These are phyloP conservation scores for Coprinopsis sp. DNA, from an alignment of 768 basidiomycete species.

Conservation along the genomic window DNA sequence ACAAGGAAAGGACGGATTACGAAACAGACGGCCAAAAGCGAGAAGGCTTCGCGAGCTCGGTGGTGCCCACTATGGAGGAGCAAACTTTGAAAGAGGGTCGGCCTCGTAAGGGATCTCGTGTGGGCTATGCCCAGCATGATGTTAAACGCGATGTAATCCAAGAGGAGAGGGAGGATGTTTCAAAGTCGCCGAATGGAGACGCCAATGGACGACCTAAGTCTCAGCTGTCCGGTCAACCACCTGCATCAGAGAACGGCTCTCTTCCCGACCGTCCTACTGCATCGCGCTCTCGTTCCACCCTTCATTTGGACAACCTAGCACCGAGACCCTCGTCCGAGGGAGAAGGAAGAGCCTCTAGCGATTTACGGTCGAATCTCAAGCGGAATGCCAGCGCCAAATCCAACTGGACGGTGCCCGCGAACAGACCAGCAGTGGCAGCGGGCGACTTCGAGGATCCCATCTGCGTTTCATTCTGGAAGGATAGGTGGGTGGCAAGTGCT, in stretches of 20 bases:
- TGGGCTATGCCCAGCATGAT: slow-evolving; percentile 2
- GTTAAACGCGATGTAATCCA: slow-evolving; percentile 6
- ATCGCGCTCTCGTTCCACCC: slow-evolving; percentile 24
- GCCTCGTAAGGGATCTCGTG: slow-evolving; percentile 29
- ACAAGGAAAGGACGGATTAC: slow-evolving; percentile 49
- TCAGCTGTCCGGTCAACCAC: not conserved
- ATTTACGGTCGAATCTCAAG: slow-evolving; percentile 46
- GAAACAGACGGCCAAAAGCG: slow-evolving; percentile 46
- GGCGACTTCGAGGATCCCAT: slow-evolving; percentile 87
- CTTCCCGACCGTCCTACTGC: not conserved
- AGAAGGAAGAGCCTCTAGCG: slow-evolving; percentile 42
- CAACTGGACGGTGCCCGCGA: slow-evolving; percentile 62
- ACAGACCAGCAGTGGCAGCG: slow-evolving; percentile 68
- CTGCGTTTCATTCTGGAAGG: slow-evolving; percentile 82
- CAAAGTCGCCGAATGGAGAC: too few relatives aligned
- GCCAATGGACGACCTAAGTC: too few relatives aligned
- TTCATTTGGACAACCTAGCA: slow-evolving; percentile 40
- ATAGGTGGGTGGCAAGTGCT: slow-evolving; percentile 84
- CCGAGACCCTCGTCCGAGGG: slow-evolving; percentile 44
- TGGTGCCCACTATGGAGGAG: slow-evolving; percentile 70
- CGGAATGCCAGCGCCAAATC: slow-evolving; percentile 52
- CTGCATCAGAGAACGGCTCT: not conserved
- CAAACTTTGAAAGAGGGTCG: slow-evolving; percentile 50
- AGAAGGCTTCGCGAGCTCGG: slow-evolving; percentile 55
- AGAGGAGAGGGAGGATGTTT: slow-evolving; percentile 7